Conservation (phyloP, 2,329 filamentous ascomycete species). For the Bertia moriformis region DNA sequence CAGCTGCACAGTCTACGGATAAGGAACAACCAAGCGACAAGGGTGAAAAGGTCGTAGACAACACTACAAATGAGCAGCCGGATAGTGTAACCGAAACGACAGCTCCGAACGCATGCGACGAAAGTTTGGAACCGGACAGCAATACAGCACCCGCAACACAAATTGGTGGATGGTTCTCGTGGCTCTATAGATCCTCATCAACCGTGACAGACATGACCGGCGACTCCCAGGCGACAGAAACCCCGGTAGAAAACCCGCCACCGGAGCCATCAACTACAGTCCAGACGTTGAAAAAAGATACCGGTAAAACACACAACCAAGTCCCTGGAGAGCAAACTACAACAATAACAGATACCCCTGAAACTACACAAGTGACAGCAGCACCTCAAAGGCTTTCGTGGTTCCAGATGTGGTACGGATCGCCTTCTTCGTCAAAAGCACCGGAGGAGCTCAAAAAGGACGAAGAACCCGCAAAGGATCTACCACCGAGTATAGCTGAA, state of each 20-base stretch:
- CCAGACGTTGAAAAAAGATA: neutral
- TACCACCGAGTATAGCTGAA: neutral
- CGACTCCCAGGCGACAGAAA: too few relatives aligned
- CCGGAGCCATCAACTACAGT: neutral
- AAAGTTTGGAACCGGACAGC: neutral
- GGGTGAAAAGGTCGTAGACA: neutral
- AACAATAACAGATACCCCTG: neutral
- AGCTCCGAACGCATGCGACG: neutral
- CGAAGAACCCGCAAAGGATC: neutral
- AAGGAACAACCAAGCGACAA: neutral
- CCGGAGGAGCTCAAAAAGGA: neutral
- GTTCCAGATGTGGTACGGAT: conserved; percentile 1
- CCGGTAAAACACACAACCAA: too few relatives aligned
- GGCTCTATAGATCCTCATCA: neutral
- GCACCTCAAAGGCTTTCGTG: neutral
- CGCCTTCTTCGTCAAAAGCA: neutral
- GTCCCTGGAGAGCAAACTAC: too few relatives aligned
- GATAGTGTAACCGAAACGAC: neutral
- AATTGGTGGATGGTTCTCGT: neutral
- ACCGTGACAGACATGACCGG: too few relatives aligned
- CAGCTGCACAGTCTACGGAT: neutral
- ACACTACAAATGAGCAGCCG: neutral
- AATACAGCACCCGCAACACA: neutral
- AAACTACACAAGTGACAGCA: neutral
- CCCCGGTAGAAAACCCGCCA: neutral